Base-by-base conservation (phyloP, 306 rosid genomes). In the Quillaja saponaria region DNA sequence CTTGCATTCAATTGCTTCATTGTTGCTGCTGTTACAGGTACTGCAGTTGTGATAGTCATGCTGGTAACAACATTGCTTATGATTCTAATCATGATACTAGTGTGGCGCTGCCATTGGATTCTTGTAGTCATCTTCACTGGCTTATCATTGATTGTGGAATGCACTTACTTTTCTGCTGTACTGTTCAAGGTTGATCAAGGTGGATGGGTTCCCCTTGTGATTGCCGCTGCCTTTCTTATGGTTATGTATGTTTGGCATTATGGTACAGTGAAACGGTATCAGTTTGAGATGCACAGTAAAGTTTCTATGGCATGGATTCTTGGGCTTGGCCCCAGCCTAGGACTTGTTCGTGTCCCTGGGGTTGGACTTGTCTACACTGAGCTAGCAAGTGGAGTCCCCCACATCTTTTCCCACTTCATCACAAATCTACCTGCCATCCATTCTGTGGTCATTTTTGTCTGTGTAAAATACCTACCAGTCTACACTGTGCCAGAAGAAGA, bases 281-380 rank as follows among this genome's bases (percentile, higher is more conserved):
- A 78, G 55, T 67, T 78, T 55, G 87, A 78, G 59, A 73, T 82
- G 64, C 87, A 82, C 46, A 75, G 81, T 69, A 82, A 75, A 73
- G 84, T 82, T 17, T 82, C 87, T 5, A 82, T 75, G 84, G 84
- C 84, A 10, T 82, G 87, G 87, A 64, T 82, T 76, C 87, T 82
- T 10, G 87, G 87, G 8, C 87, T 82, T 19, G 87, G 87, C 37
- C 87, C 87, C 11, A 82, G 87, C 61, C 49, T 82, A 42, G 87
- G 81, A 52, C 72, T 82, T 2, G 84, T 82, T 15, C 84, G 87
- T 11, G 87, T 82, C 28, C 87, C 87, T 10, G 87, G 87, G 13
- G 73, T 82, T 25, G 87, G 87, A 20, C 84, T 82, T 15, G 87
- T 82, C 61, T 82, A 82, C 67, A 82, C 87, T 0, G 87, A 82